Evolutionary conservation across 805 yeast genomes (phyloP).

Genomic region (Zygotorulaspora florentina): DNA sequence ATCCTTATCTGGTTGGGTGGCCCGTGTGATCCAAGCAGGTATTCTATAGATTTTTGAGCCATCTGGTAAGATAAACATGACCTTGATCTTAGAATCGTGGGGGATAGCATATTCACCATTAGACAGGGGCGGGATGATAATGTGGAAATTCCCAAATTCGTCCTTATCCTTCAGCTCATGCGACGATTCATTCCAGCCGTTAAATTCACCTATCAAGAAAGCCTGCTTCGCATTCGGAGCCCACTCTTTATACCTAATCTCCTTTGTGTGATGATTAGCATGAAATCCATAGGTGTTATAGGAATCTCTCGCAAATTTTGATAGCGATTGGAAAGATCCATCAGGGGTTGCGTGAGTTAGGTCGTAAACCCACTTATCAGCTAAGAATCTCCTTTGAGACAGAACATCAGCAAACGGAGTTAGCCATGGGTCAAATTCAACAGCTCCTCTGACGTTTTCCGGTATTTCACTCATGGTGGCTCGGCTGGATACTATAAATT

Average conservation of each 20-base stretch:
- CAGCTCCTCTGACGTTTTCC: slow-evolving; percentile 50
- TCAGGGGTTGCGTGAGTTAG: slow-evolving; percentile 39
- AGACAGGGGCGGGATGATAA: slow-evolving; percentile 50
- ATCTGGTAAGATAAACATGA: slow-evolving; percentile 57
- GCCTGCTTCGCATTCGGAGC: slow-evolving; percentile 83
- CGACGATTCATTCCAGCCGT: slow-evolving; percentile 63
- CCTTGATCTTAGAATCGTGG: slow-evolving; percentile 76
- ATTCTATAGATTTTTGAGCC: slow-evolving; percentile 74
- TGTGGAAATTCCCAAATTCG: slow-evolving; percentile 66
- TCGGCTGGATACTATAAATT: neutral
- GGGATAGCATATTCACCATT: slow-evolving; percentile 54
- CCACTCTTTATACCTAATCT: slow-evolving; percentile 72
- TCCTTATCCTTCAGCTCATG: slow-evolving; percentile 53
- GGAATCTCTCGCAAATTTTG: slow-evolving; percentile 64
- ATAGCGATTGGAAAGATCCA: slow-evolving; percentile 58
- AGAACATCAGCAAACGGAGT: slow-evolving; percentile 71
- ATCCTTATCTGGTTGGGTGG: slow-evolving; percentile 66
- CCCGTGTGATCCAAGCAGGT: slow-evolving; percentile 86
- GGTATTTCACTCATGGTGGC: slow-evolving; percentile 22
- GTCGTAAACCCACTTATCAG: slow-evolving; percentile 56
- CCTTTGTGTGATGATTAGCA: slow-evolving; percentile 46
- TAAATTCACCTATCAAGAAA: slow-evolving; percentile 87
- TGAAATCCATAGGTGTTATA: slow-evolving; percentile 77
- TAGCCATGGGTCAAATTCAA: slow-evolving; percentile 80
- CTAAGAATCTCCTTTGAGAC: slow-evolving; percentile 60